Evolutionary conservation across 108 stramenopile genomes (phyloP), one percentile per base, ranked within the genome.

Genomic region (Stephanodiscus triporus): DNA sequence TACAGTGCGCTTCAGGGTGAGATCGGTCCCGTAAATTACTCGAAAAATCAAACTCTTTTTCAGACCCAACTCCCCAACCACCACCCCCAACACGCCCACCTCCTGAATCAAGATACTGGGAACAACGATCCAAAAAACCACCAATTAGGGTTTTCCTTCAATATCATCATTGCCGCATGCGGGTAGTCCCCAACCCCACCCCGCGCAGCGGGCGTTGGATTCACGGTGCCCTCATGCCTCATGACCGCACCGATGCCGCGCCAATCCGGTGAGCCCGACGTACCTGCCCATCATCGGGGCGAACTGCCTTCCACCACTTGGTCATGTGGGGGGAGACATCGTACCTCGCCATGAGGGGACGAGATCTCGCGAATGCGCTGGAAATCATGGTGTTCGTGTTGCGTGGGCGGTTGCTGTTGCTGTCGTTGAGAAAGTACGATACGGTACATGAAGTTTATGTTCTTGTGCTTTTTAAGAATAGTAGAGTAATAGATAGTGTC

Each of bases 291-390:
- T 91, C 88, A 64, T 88, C 86, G n/a, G 87, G 86, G 68, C 85
- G 58, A 76, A 85, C 84, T 66, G 85, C 86, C 55, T 80, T 87
- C 90, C 90, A 91, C 90, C 90, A 91, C 58, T 91, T 91, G 66
- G 70, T 74, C 80, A 91, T 77, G 72, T 88, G 86, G 53, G 85
- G 72, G 16, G 83, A 81, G 64, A 89, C 88, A 70, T 89, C 88
- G 58, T 83, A 56, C 27, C 85, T 73, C 61, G 81, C 85, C 82
- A 85, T 67, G 60, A 76, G 34, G 0, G 66, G 58, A 22, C 75
- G 32, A 24, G 75, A 76, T 32, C 75, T 66, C 6, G 67, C 49
- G 66, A 76, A 76, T 36, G 75, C 75, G 38, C 58, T 61, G 16
- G 75, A 68, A 37, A 54, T 58, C 67, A 76, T 76, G 38, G 67